Evolutionary conservation across 148 eudicot genomes (phyloP), one percentile per base, ranked within the genome.

Genomic region (Nepenthes mirabilis): DNA sequence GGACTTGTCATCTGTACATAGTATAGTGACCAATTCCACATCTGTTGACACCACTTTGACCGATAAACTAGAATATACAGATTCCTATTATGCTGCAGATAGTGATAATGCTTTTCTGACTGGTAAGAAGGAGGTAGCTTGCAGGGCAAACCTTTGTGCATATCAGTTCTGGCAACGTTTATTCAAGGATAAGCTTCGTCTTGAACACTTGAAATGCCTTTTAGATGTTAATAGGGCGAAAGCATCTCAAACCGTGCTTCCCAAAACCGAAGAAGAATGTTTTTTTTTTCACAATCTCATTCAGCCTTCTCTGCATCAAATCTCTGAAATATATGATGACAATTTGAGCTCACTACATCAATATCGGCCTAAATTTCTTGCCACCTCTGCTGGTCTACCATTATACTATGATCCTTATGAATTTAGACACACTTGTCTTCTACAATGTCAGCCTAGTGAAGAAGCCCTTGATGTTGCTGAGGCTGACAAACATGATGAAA

Each of bases 141-240:
- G 66, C 51, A 70, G 88, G 82, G 86, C 77, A 37, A 85, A 83
- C 80, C 69, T 91, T 8, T 75, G 86, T 53, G 96, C 90, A 55
- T 91, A 74, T 77, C 84, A 83, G 67, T 91, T 91, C 66, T 91
- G 97, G 97, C 90, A 88, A 72, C 84, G 82, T 14, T 70, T 72
- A 37, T 88, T 70, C 67, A 83, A 80, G 96, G 96, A 91, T 77
- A 76, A 83, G 61, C 66, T 62, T 35, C 84, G 96, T 48, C 67
- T 85, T 64, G 84, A 81, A 64, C 66, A 14, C 61, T 71, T 91
- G 69, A 81, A 74, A 63, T 68, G 60, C 55, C 61, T 79, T 69
- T 57, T 75, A 40, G 65, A 64, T 58, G 63, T 47, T 60, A 80
- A 72, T 61, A 80, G 68, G 43, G 65, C 37, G 48, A 65, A 65